Evolutionary conservation across 495 filamentous ascomycete species (phyloP).

Genomic region (Hypoxylon fuscum): DNA sequence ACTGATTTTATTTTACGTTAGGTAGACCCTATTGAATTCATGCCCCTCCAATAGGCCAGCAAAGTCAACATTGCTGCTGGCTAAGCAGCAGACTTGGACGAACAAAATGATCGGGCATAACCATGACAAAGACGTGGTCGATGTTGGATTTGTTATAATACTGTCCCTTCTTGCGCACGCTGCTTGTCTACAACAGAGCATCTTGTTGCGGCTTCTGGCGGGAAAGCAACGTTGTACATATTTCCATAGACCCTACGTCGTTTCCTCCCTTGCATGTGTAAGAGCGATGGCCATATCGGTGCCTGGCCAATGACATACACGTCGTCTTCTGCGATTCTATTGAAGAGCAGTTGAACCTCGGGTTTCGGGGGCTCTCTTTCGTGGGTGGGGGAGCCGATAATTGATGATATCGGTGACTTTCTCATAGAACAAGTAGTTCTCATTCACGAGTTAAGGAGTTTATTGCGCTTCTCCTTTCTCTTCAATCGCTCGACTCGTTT

Average conservation of each 20-base stretch:
- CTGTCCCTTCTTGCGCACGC: background rate
- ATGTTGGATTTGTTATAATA: background rate
- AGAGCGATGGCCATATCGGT: too few relatives aligned
- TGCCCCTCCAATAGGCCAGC: background rate
- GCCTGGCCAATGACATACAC: background rate
- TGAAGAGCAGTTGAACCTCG: background rate
- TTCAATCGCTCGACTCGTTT: slow-evolving; percentile 93
- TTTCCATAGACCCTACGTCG: too few relatives aligned
- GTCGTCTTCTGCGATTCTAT: too few relatives aligned
- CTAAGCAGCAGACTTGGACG: background rate
- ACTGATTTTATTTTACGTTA: background rate
- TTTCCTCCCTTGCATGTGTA: slow-evolving; percentile 15
- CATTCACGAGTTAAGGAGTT: slow-evolving; percentile 86
- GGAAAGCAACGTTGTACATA: too few relatives aligned
- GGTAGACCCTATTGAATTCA: background rate
- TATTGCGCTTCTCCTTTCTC: slow-evolving; percentile 97
- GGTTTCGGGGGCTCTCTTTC: background rate
- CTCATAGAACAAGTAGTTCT: background rate
- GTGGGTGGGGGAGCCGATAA: background rate
- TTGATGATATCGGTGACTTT: slow-evolving; percentile 9
- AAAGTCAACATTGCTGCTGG: background rate
- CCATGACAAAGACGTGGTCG: background rate
- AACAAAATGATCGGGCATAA: background rate
- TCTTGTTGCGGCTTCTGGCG: too few relatives aligned
- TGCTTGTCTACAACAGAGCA: background rate